A percentile compares a stretch with the other conserved stretches of the same genome.
Evolutionary conservation across 192 early-diverging fungal genomes (phyloP).

Genomic region (Coemansia asiatica): DNA sequence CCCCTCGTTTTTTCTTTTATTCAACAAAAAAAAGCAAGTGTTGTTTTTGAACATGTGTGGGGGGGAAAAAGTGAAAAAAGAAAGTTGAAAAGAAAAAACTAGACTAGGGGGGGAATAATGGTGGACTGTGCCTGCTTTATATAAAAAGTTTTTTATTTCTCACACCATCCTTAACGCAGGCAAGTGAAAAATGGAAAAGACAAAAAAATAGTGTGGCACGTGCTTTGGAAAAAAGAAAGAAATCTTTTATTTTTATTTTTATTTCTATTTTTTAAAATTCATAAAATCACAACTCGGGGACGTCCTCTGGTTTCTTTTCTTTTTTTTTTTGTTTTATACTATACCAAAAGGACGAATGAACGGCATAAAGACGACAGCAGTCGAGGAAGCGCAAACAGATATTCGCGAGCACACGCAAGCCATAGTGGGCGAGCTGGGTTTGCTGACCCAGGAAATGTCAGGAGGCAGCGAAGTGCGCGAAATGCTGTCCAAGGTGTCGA

Average conservation of each 20-base stretch:
- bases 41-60: no score
- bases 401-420: slow-evolving; percentile 50
- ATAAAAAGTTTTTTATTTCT: no score
- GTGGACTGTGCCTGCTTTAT: no score
- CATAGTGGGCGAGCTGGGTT: slow-evolving; percentile 29
- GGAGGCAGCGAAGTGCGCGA: slow-evolving; percentile 50
- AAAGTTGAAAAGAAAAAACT: no score
- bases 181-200: no score
- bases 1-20: no score
- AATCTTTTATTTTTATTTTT: neutral
- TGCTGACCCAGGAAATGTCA: slow-evolving; percentile 39
- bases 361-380: slow-evolving; percentile 17
- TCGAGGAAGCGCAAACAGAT: slow-evolving; percentile 39
- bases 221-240: neutral
- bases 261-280: no score
- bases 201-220: no score
- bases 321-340: neutral
- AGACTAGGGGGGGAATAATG: no score
- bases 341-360: neutral
- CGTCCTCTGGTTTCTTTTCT: neutral
- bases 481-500: slow-evolving; percentile 28
- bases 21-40: no score
- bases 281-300: neutral
- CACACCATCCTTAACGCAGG: no score
- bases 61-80: no score